A percentile compares a stretch with the other conserved stretches of the same genome.
These are phyloP conservation scores for Lagenaria siceraria DNA, from an alignment of 306 rosid species.

Conservation along the genomic window DNA sequence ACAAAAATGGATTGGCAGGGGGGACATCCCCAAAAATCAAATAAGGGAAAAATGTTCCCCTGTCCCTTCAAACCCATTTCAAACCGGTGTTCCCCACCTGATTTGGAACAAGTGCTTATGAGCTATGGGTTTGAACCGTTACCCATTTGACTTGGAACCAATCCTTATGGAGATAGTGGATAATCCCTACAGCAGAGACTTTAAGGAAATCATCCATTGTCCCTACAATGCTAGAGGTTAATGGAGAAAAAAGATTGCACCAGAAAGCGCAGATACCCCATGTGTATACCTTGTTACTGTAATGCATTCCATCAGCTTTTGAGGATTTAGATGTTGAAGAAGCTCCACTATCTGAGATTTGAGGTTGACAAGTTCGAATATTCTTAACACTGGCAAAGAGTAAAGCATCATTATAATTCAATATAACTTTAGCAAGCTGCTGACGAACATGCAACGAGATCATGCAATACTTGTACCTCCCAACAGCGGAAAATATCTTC, in stretches of 20 bases:
- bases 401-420: constrained; percentile 2
- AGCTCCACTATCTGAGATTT: constrained; percentile 50
- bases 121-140: not conserved
- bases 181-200: not conserved
- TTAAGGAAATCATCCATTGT: not conserved
- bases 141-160: not conserved
- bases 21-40: not conserved
- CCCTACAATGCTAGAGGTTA: not conserved
- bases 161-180: not conserved
- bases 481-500: constrained; percentile 85
- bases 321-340: constrained; percentile 57
- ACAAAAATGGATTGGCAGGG: not conserved
- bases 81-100: not conserved
- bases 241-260: not conserved
- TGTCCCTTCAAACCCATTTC: not conserved
- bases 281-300: constrained; percentile 60
- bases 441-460: not conserved
- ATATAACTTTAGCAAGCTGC: not conserved
- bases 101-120: not conserved
- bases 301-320: constrained; percentile 64
- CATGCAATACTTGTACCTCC: constrained; percentile 47
- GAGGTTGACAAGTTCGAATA: constrained; percentile 96
- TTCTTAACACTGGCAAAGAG: constrained; percentile 69
- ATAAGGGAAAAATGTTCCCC: not conserved
- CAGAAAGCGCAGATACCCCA: not conserved